Conservation (phyloP, 176 grass and related monocot species). For the Alopecurus myosuroides region DNA sequence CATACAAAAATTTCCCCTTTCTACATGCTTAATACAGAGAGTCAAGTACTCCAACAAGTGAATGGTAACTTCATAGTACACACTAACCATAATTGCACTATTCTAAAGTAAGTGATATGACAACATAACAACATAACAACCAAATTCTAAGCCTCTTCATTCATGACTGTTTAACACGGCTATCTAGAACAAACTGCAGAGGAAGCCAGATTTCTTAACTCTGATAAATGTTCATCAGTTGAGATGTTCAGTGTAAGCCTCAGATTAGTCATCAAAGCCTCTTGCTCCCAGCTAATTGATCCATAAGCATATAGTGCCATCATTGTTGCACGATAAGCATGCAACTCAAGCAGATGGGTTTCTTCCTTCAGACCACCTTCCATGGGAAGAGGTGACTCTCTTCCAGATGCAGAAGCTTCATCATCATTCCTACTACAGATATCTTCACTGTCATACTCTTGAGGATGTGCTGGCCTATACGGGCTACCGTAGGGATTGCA, state of each 20-base stretch:
- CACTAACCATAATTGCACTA: slow-evolving; percentile 33
- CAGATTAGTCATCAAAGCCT: slow-evolving; percentile 87
- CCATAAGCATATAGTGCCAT: slow-evolving; percentile 78
- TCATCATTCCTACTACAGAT: slow-evolving; percentile 42
- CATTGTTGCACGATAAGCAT: slow-evolving; percentile 85
- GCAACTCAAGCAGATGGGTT: slow-evolving; percentile 79
- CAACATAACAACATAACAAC: slow-evolving; percentile 20
- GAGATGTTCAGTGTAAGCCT: slow-evolving; percentile 90
- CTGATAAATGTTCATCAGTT: slow-evolving; percentile 80
- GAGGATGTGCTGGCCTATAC: slow-evolving; percentile 25
- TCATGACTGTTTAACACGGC: slow-evolving; percentile 8
- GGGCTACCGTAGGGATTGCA: slow-evolving; percentile 50
- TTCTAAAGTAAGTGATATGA: slow-evolving; percentile 15
- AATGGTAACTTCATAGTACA: slow-evolving; percentile 9
- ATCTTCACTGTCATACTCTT: slow-evolving; percentile 34
- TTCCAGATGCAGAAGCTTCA: slow-evolving; percentile 58
- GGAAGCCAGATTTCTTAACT: slow-evolving; percentile 66
- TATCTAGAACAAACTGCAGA: slow-evolving; percentile 52
- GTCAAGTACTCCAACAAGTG: slow-evolving; percentile 31
- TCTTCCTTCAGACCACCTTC: slow-evolving; percentile 26
- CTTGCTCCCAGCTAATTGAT: slow-evolving; percentile 94
- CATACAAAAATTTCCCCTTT: slow-evolving; percentile 35
- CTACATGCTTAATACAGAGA: slow-evolving; percentile 33
- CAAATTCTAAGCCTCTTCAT: background rate
- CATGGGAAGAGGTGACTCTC: slow-evolving; percentile 36